Percentiles rank a stretch among this genome's conserved stretches.
Evolutionary conservation across 495 filamentous ascomycete species (phyloP).

Genomic region (Xylaria curta): DNA sequence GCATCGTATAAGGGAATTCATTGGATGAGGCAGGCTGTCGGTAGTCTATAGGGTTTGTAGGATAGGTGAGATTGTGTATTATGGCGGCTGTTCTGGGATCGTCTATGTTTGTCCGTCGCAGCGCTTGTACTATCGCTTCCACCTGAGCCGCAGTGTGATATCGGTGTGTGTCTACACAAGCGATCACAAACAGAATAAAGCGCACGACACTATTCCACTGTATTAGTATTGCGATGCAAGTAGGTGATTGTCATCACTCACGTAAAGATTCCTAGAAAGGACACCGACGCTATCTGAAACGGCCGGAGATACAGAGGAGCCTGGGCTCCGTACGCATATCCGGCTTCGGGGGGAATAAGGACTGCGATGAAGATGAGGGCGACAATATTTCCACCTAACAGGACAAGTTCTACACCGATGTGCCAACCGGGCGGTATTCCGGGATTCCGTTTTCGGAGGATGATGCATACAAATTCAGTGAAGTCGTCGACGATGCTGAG

Average conservation of each 20-base stretch:
- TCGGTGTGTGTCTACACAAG: constrained; percentile 15
- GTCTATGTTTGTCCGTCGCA: constrained; percentile 6
- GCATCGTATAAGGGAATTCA: not conserved
- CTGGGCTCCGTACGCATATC: not conserved
- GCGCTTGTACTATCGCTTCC: constrained; percentile 10
- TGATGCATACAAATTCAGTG: not conserved
- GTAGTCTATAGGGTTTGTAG: not conserved
- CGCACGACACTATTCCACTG: not conserved
- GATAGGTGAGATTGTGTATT: not conserved
- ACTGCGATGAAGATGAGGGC: constrained; percentile 8
- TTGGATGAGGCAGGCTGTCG: not conserved
- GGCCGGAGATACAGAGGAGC: not conserved
- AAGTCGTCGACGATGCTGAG: not conserved
- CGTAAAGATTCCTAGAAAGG: constrained; percentile 16
- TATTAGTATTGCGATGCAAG: not conserved
- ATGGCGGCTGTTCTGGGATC: not conserved
- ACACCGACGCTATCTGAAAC: not conserved
- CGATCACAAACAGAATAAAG: constrained; percentile 21
- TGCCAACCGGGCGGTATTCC: constrained; percentile 20
- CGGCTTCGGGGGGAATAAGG: not conserved
- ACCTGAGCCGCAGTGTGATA: constrained; percentile 7
- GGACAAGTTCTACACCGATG: constrained; percentile 11
- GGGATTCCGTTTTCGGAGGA: constrained; percentile 16
- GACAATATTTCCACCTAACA: constrained; percentile 16
- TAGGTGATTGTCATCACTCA: not conserved